Evolutionary conservation across 768 basidiomycete genomes (phyloP), one percentile per base, ranked within the genome.

Genomic region (Boletus pseudo-olivaceus): DNA sequence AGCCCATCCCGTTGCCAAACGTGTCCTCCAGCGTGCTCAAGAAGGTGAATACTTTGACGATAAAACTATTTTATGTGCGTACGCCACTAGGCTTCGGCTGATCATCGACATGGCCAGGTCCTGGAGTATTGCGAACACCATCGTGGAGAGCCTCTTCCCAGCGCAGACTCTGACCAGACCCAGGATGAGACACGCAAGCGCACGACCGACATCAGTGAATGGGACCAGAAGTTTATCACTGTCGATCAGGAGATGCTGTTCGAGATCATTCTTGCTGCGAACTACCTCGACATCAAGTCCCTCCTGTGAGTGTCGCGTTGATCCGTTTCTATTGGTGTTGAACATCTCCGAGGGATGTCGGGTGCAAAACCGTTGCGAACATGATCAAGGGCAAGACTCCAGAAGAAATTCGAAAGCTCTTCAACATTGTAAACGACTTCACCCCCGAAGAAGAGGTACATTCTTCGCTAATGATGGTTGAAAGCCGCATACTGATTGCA

Each of bases 341-440:
- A 34, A 56, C 48, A 29, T 30, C 20, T n/a, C 29, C 35, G 61
- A 96, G 93, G 61, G 95, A 97, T 67, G 93, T 97, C 55, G 95
- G 95, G 1, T 97, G 95, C 83, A 96, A 97, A 80, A 97, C 93
- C 4, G 95, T 97, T 5, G 97, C 97, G 14, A 98, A 98, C 81
- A 99, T 98, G 97, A 98, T 99, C 82, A 98, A 99, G 78, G 97
- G 97, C 33, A 99, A 99, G 83, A 96, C 95, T 4, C 97, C 97
- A 23, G 97, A 98, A 72, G 97, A 98, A 76, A 98, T 99, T 62
- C 88, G 96, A 54, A 98, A 98, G 68, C 83, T 98, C 50, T 98
- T 94, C 79, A 96, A 97, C 82, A 94, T 95, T 60, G 90, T 92
- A 32, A 94, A 94, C 70, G 97, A 98, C 75, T 99, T 99, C 69